Evolutionary conservation across 352 stramenopile genomes (phyloP).

Genomic region (Globisporangium abappressorium): DNA sequence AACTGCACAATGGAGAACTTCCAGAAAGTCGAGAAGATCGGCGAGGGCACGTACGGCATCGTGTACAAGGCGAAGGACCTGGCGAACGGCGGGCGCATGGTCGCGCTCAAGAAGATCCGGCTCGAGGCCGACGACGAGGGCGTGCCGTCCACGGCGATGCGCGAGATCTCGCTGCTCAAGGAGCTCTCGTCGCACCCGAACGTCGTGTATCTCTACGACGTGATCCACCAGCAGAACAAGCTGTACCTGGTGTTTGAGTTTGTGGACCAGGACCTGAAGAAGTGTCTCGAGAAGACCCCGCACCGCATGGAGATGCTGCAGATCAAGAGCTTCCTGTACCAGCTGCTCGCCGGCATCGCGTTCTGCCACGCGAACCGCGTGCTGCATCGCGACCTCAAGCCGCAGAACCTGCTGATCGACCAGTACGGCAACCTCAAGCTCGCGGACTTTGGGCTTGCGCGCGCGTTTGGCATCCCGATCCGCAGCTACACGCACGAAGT

Average conservation of each 20-base stretch:
- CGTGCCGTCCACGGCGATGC: slow-evolving; percentile 97
- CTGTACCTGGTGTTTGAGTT: slow-evolving; percentile 89
- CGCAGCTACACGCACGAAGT: slow-evolving; percentile 93
- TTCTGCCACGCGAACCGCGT: slow-evolving; percentile 96
- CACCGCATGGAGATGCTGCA: slow-evolving; percentile 80
- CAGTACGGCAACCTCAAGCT: slow-evolving; percentile 88
- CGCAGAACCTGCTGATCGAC: slow-evolving; percentile 94
- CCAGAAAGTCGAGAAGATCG: slow-evolving; percentile 85
- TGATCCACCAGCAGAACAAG: slow-evolving; percentile 85
- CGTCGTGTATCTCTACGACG: slow-evolving; percentile 87
- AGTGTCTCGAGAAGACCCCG: slow-evolving; percentile 91
- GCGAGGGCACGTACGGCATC: slow-evolving; percentile 95
- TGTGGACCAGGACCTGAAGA: slow-evolving; percentile 86
- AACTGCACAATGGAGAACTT: slow-evolving; percentile 70
- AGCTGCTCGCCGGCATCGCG: slow-evolving; percentile 80
- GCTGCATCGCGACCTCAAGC: slow-evolving; percentile 97
- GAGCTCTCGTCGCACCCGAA: slow-evolving; percentile 94
- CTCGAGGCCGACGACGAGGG: slow-evolving; percentile 94
- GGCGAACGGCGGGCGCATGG: slow-evolving; percentile 78
- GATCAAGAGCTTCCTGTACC: slow-evolving; percentile 86
- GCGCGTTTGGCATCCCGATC: slow-evolving; percentile 85
- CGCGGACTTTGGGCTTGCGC: slow-evolving; percentile 91
- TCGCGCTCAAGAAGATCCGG: slow-evolving; percentile 94
- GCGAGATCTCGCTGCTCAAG: slow-evolving; percentile 96
- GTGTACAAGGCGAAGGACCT: slow-evolving; percentile 96